Conservation (phyloP, 495 filamentous ascomycete species). For the Penicillium salamii region DNA sequence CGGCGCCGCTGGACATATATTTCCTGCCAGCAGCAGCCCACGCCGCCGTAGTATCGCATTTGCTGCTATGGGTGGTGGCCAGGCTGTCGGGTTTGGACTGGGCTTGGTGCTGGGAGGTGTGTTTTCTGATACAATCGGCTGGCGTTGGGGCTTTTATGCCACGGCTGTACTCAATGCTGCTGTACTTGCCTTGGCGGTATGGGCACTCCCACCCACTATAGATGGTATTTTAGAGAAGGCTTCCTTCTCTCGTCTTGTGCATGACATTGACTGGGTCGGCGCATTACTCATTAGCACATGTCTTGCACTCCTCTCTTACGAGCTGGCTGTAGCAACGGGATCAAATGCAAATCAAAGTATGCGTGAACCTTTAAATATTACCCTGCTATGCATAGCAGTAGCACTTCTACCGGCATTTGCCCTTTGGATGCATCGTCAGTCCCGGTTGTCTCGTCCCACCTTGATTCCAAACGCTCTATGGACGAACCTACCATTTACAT, state of each 20-base stretch:
- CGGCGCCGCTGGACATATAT: constrained; percentile 31
- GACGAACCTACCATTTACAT: constrained; percentile 39
- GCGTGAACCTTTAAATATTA: constrained; percentile 24
- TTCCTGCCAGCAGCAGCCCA: constrained; percentile 27
- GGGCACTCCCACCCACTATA: too few relatives aligned
- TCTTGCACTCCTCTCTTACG: constrained; percentile 42
- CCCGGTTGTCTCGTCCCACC: constrained; percentile 26
- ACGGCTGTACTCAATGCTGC: constrained; percentile 23
- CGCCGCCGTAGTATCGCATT: constrained; percentile 44
- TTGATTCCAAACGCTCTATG: constrained; percentile 47
- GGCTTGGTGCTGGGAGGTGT: constrained; percentile 41
- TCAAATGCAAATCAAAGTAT: constrained; percentile 15
- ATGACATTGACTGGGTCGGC: constrained; percentile 32
- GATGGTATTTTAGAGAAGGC: neutral
- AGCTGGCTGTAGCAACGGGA: constrained; percentile 27
- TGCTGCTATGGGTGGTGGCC: constrained; percentile 39
- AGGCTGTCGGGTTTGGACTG: constrained; percentile 48
- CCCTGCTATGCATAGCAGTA: constrained; percentile 27
- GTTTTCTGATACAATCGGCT: constrained; percentile 40
- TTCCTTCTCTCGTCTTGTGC: constrained; percentile 38
- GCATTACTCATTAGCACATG: constrained; percentile 31
- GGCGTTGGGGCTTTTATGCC: constrained; percentile 45
- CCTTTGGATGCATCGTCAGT: constrained; percentile 37
- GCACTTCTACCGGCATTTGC: constrained; percentile 33
- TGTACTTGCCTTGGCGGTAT: too few relatives aligned